These are phyloP conservation scores for Trichoderma arundinaceum DNA, from an alignment of 2,329 filamentous ascomycete species.

Conservation along the genomic window DNA sequence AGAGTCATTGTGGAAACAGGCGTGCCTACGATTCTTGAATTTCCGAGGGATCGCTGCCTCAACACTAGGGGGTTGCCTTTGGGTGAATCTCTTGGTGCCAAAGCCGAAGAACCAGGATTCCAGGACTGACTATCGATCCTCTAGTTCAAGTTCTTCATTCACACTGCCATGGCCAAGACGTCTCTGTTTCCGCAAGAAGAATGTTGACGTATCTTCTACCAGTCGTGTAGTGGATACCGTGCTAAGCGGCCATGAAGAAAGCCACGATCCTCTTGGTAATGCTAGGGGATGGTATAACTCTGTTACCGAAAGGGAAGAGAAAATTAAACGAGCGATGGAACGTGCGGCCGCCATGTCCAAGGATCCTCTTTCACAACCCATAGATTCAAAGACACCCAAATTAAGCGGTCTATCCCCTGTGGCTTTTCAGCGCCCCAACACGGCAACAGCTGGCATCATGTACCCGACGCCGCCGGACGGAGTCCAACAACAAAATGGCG, in stretches of 20 bases:
- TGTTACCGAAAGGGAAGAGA: constrained; percentile 54
- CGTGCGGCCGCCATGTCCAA: constrained; percentile 51
- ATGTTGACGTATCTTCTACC: constrained; percentile 49
- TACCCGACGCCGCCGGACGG: constrained; percentile 76
- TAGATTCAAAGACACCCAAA: constrained; percentile 50
- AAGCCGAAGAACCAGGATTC: constrained; percentile 52
- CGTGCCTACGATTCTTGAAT: constrained; percentile 58
- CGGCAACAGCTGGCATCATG: constrained; percentile 58
- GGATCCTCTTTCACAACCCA: constrained; percentile 52
- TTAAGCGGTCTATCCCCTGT: constrained; percentile 60
- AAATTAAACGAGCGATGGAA: constrained; percentile 58
- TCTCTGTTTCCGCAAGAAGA: constrained; percentile 59
- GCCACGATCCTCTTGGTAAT: constrained; percentile 55
- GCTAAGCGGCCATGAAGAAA: constrained; percentile 48
- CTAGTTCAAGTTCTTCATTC: constrained; percentile 44
- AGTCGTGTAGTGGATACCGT: constrained; percentile 49
- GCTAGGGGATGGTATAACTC: constrained; percentile 57
- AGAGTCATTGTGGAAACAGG: constrained; percentile 55
- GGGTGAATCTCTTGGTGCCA: constrained; percentile 58
- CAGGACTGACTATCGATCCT: constrained; percentile 49
- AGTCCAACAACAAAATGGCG: constrained; percentile 58
- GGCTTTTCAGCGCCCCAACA: constrained; percentile 56
- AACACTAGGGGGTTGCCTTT: constrained; percentile 52
- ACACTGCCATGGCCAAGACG: constrained; percentile 60
- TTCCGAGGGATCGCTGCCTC: constrained; percentile 55